A percentile compares a stretch with the other conserved stretches of the same genome.
Evolutionary conservation across 2,329 filamentous ascomycete genomes (phyloP).

Genomic region (Pestalotiopsis sp.): DNA sequence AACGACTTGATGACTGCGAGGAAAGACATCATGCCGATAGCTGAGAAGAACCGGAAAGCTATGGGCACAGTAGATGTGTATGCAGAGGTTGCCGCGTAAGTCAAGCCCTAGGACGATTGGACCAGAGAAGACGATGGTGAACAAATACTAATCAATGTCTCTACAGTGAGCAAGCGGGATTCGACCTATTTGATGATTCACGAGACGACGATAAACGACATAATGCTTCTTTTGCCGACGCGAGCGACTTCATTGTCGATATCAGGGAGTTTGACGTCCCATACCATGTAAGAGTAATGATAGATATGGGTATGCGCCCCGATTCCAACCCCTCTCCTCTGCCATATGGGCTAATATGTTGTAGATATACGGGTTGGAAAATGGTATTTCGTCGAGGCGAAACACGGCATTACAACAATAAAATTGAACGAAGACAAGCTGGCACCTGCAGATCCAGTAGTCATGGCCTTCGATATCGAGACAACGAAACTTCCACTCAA

Average conservation of each 20-base stretch:
- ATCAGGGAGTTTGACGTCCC: constrained; percentile 99
- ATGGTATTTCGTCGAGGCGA: constrained; percentile 96
- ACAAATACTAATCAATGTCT: constrained; percentile 18
- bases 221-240: constrained; percentile 78
- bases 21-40: constrained; percentile 83
- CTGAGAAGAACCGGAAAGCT: constrained; percentile 95
- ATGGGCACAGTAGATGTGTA: constrained; percentile 98
- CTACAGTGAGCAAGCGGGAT: constrained; percentile 42
- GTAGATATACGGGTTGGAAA: constrained; percentile 88
- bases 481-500: constrained; percentile 95
- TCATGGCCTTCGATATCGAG: constrained; percentile 99
- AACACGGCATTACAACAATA: constrained; percentile 85
- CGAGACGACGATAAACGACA: constrained; percentile 79
- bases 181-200: constrained; percentile 93
- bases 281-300: constrained; percentile 98
- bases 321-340: no score
- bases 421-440: constrained; percentile 85
- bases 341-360: not conserved
- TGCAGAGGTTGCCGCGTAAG: constrained; percentile 88
- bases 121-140: not conserved
- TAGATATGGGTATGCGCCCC: constrained; percentile 73
- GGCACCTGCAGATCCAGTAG: constrained; percentile 91
- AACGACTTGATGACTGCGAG: constrained; percentile 82
- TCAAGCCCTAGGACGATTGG: constrained; percentile 19
- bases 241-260: constrained; percentile 97